Evolutionary conservation across 345 rosid species (phyloP).

Genomic region (Citrus inodora): DNA sequence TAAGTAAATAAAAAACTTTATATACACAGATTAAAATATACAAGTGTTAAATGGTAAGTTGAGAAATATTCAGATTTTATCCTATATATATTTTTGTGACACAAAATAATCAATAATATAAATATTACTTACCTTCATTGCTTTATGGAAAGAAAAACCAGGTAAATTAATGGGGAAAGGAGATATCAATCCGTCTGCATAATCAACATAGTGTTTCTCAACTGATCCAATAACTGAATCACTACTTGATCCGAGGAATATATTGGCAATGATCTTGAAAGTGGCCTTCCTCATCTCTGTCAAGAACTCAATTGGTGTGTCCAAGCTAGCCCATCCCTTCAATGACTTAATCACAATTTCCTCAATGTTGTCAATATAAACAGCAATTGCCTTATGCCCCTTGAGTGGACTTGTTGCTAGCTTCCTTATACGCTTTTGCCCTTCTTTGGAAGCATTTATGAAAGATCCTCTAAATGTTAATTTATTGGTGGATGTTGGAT

Average conservation of each 20-base stretch:
- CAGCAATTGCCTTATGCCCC: slow-evolving; percentile 28
- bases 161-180: slow-evolving; percentile 29
- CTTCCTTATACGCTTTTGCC: slow-evolving; percentile 30
- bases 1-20: no score
- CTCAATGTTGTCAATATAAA: slow-evolving; percentile 22
- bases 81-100: no score
- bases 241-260: slow-evolving; percentile 26
- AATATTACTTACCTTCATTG: slow-evolving; percentile 25
- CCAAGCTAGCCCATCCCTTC: slow-evolving; percentile 26
- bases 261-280: slow-evolving; percentile 29
- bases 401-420: slow-evolving; percentile 31
- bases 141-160: slow-evolving; percentile 33
- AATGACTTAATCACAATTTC: slow-evolving; percentile 17
- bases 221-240: slow-evolving; percentile 7
- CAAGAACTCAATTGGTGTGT: slow-evolving; percentile 27
- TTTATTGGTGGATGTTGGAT: slow-evolving; percentile 18
- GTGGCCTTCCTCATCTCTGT: slow-evolving; percentile 22
- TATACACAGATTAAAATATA: no score
- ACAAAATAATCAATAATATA: background rate
- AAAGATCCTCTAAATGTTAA: slow-evolving; percentile 25
- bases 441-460: background rate
- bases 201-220: slow-evolving; percentile 16
- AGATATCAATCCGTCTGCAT: slow-evolving; percentile 19
- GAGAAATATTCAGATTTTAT: no score
- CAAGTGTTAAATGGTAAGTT: no score